Conservation (phyloP, 345 rosid genomes). For the Orychophragmus violaceus region DNA sequence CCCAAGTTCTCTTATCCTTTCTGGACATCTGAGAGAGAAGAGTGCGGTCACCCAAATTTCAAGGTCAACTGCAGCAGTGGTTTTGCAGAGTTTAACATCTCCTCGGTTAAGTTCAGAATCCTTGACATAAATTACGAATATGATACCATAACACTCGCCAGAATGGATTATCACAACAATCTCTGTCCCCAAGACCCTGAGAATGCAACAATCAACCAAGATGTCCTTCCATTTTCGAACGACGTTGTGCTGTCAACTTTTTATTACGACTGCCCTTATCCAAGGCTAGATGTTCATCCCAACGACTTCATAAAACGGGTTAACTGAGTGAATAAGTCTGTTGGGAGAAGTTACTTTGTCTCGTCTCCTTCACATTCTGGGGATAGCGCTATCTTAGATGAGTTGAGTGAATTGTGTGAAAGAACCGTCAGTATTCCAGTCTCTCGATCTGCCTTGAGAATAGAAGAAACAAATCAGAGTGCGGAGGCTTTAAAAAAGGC, state of each 20-base stretch:
- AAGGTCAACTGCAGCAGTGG: slow-evolving; percentile 28
- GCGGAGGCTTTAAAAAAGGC: slow-evolving; percentile 3
- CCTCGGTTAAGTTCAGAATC: slow-evolving; percentile 20
- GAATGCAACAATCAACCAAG: slow-evolving; percentile 10
- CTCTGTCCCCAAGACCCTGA: neutral
- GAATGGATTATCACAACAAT: neutral
- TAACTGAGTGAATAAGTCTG: neutral
- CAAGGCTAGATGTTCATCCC: neutral
- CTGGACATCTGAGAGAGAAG: slow-evolving; percentile 7
- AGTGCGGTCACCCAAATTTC: slow-evolving; percentile 35
- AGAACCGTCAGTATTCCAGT: slow-evolving; percentile 13
- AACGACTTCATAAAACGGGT: neutral
- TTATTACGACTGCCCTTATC: slow-evolving; percentile 21
- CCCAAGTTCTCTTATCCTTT: slow-evolving; percentile 34
- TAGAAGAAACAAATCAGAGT: neutral
- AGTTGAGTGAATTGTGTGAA: neutral
- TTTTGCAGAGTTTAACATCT: slow-evolving; percentile 10
- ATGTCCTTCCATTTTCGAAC: neutral
- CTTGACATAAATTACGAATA: slow-evolving; percentile 7
- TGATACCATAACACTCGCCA: neutral
- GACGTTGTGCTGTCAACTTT: slow-evolving; percentile 1
- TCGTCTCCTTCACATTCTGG: no score
- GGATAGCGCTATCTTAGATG: neutral
- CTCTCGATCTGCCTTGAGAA: neutral
- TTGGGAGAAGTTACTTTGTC: neutral